phyloP scores from a whole-genome alignment of 495 filamentous ascomycete species.

The Melanomma pulvis-pyrius region DNA sequence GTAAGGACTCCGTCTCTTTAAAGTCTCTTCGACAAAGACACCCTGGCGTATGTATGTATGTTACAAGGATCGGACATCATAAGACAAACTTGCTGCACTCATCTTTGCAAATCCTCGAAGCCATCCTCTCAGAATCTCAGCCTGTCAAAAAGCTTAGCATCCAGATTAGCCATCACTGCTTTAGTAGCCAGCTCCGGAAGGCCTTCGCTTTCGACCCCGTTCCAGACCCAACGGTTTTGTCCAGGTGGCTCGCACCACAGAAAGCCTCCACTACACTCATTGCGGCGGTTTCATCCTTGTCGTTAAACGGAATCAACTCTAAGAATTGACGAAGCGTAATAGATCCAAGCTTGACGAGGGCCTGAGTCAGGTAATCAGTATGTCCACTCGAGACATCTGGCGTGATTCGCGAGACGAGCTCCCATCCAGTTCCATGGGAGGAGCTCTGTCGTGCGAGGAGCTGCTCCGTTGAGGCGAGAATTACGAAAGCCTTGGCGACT shows the following conservation, averaged over 20 bases:
- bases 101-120: no score
- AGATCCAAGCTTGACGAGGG: constrained; percentile 4
- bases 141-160: no score
- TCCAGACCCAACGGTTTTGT: not conserved
- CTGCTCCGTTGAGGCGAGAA: constrained; percentile 9
- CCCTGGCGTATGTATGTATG: no score
- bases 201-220: constrained; percentile 3
- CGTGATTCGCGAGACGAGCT: constrained; percentile 1
- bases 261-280: constrained; percentile 9
- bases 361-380: constrained; percentile 3
- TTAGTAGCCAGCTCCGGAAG: not conserved
- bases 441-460: not conserved
- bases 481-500: constrained; percentile 13
- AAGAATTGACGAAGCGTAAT: constrained; percentile 1
- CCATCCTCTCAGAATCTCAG: no score
- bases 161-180: not conserved
- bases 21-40: no score
- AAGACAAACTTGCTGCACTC: no score
- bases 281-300: not conserved
- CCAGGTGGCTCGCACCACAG: not conserved
- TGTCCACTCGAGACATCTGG: not conserved
- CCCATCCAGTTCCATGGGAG: not conserved
- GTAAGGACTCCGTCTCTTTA: no score
- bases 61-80: no score
- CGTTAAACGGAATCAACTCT: constrained; percentile 2